phyloP scores from a whole-genome alignment of 345 rosid genomes.

The Eucalyptus globulus region DNA sequence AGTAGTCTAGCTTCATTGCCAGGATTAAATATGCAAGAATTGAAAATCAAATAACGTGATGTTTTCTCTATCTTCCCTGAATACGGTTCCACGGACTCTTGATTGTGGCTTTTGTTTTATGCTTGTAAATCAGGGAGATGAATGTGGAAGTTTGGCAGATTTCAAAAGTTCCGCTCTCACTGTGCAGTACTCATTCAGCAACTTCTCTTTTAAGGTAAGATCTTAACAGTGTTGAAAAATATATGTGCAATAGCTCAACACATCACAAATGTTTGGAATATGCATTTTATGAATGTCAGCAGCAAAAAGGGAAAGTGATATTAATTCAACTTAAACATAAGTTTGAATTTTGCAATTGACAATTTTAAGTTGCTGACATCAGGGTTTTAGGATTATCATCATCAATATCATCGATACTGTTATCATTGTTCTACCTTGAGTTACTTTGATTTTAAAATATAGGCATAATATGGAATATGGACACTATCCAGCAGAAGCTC shows the following conservation, averaged over 20 bases:
- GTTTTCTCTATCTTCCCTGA: background rate
- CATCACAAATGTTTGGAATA: background rate
- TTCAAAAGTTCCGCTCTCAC: slow-evolving; percentile 53
- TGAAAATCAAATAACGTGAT: background rate
- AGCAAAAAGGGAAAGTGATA: background rate
- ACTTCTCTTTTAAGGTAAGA: slow-evolving; percentile 90
- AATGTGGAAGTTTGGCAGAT: slow-evolving; percentile 72
- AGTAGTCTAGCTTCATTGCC: background rate
- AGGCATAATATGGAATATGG: background rate
- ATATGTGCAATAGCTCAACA: background rate
- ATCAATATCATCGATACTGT: background rate
- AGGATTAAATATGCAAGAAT: background rate
- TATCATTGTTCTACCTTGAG: background rate
- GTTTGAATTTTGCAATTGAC: background rate
- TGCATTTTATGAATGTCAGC: background rate
- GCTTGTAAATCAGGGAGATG: slow-evolving; percentile 54
- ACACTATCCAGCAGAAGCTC: background rate
- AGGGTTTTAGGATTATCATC: background rate
- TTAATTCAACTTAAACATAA: background rate
- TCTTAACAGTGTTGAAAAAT: background rate
- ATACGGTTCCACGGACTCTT: background rate
- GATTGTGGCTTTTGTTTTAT: background rate
- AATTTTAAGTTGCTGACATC: background rate
- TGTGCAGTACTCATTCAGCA: slow-evolving; percentile 84
- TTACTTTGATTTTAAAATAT: background rate